Evolutionary conservation across 352 stramenopile species (phyloP), one percentile per base, ranked within the genome.

Genomic region (Pilasporangium apinafurcum): DNA sequence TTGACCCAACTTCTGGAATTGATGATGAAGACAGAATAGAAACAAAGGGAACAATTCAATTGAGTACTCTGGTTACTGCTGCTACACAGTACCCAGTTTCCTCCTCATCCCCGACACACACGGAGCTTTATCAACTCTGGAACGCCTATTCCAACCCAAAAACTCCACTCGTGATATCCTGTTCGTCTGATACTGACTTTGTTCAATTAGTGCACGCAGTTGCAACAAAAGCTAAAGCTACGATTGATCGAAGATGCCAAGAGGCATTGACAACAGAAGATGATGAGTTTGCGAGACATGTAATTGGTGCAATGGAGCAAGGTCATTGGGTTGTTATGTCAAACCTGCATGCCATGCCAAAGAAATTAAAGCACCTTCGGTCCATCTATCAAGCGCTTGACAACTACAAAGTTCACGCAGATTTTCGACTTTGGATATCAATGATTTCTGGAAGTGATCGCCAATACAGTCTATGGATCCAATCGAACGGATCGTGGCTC

Each of bases 401-500:
- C 8, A 44, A 49, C 6, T 42, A 60, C 0, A 49, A 63, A 0
- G 34, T 48, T 5, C 76, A 88, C 18, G 59, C 66, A 1, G 76
- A 88, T 28, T 88, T 86, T 31, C 72, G 76, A 4, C 40, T 88
- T 8, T 88, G 76, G 72, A 25, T 80, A 14, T 86, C 67, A 9
- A 33, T 37, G 4, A 24, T 49, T 14, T 5, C 14, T 17, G 48
- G 21, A 40, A 13, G 18, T 13, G 13, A 37, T 12, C 13, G 26
- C 16, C 43, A 54, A 13, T 4, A 0, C 3, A 40, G 17, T 5
- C 26, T n/a, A 14, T 20, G 28, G 2, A 20, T 16, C 9, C 12
- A 9, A 34, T 18, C 4, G 22, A 1, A 7, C 14, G 33, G 17
- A 5, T 1, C n/a, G 24, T 31, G 9, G 44, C 49, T 20, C 17